phyloP scores from a whole-genome alignment of 2,329 filamentous ascomycete genomes.

The Aspergillus chevalieri region DNA sequence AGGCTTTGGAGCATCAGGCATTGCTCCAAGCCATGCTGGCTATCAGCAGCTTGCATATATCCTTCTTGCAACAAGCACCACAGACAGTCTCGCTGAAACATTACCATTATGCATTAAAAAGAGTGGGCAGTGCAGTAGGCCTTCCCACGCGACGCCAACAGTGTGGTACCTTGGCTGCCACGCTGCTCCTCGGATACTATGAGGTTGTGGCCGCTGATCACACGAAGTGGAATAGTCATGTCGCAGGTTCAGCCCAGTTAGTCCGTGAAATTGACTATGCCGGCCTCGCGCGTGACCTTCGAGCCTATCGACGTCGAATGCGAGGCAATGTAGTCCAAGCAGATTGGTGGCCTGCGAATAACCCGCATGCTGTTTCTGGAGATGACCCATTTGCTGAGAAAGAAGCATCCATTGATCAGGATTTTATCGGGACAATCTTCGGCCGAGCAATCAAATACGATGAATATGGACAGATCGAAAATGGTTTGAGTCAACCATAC shows the following conservation, averaged over 20 bases:
- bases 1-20: slow-evolving; percentile 77
- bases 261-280: slow-evolving; percentile 75
- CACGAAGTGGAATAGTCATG: slow-evolving; percentile 89
- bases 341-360: slow-evolving; percentile 13
- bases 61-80: slow-evolving; percentile 68
- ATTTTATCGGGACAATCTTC: slow-evolving; percentile 53
- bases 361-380: slow-evolving; percentile 32
- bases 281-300: slow-evolving; percentile 64
- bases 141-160: slow-evolving; percentile 63
- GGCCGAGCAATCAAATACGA: slow-evolving; percentile 56
- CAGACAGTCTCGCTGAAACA: slow-evolving; percentile 81
- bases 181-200: slow-evolving; percentile 79
- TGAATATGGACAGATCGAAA: slow-evolving; percentile 48
- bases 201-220: slow-evolving; percentile 94
- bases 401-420: slow-evolving; percentile 49
- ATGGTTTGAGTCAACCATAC: slow-evolving; percentile 12
- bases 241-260: slow-evolving; percentile 76
- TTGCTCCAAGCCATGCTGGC: slow-evolving; percentile 88
- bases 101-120: slow-evolving; percentile 77
- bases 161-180: slow-evolving; percentile 79
- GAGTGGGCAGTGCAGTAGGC: slow-evolving; percentile 69
- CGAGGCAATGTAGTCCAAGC: slow-evolving; percentile 18
- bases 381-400: slow-evolving; percentile 38
- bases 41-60: slow-evolving; percentile 78
- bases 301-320: slow-evolving; percentile 55